Base-by-base conservation (phyloP, 768 basidiomycete genomes). In the Phylloporus rhodoxanthus region DNA sequence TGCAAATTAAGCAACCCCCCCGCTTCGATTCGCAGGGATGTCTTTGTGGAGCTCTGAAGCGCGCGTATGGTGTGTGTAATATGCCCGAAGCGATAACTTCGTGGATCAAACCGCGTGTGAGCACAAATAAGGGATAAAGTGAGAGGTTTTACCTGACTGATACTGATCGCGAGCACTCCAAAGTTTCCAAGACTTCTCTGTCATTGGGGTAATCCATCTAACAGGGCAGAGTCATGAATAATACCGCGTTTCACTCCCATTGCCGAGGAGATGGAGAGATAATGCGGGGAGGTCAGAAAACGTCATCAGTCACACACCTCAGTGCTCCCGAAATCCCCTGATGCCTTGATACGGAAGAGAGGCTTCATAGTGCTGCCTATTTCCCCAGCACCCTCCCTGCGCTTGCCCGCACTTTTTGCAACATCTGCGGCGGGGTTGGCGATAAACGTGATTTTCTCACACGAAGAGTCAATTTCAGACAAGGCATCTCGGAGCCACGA, bases 161-260 rank as follows among this genome's bases (percentile, higher is more conserved):
- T 28, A 92, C 76, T 7, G 71, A 69, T 30, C 74, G 71, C 10
- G 67, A 72, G 64, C 94, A 97, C 52, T 95, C 89, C 58, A 96
- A 92, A 0, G 83, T 80, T 67, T 96, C 92, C 26, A 97, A 75
- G 0, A 98, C 88, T 43, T 96, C 92, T 42, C 79, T 77, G 60
- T 95, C 92, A 58, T 90, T 92, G 3, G 92, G 92, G 54, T 94
- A 98, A 68, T 99, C 94, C 84, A 97, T 90, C 91, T 94, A 26
- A 14, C 33, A n/a, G 21, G 5, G 29, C 48, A 21, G 17, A 20
- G 17, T 55, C 45, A 50, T 33, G 42, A 38, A 20, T 50, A 11
- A 23, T 8, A 1, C 19, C 28, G 32, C 10, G 2, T 25, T 25
- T 40, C 25, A 9, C 34, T 21, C 43, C 42, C 29, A 23, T 28